Base-by-base conservation (phyloP, 257 asterid species). In the Forsythia suspensa region DNA sequence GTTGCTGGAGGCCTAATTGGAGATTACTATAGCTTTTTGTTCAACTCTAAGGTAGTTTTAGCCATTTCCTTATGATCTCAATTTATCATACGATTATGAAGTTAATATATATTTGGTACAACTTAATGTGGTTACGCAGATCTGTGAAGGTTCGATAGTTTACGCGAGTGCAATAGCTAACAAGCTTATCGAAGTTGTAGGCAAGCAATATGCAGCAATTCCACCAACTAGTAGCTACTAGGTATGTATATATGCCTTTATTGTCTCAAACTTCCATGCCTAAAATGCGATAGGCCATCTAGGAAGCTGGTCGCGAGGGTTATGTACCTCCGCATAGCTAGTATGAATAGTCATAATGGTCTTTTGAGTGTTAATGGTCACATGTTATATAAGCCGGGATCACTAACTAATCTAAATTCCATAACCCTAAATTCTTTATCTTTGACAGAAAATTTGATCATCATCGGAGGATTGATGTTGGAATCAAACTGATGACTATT, bases 1-100 rank as follows among this genome's bases (percentile, higher is more conserved):
- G 97, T 95, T 82, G 97, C 97, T 29, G 98, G 97, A 2, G 99
- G 99, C 10, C 91, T 95, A 6, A 91, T 92, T 63, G 99, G 98
- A 3, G 97, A 95, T 79, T 88, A 90, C 46, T 95, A 91, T 39
- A 93, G 96, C 85, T 93, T 90, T 61, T 82, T 90, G 67, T 87
- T 95, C 85, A 95, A 93, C 82, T 90, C 97, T 78, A 95, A 93
- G 98, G 98, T 94, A 13, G 4, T 75, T 34, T 29, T 55, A 43
- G 10, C 18, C 4, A 2, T 7, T 3, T 44, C 43, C 8, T 46
- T 74, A 29, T 29, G 4, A 13, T 48, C 57, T 15, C 57, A 48
- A 24, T 21, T 21, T 63, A 63, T 63, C 40, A 10, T 24, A 24
- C 2, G 70, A 63, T 29, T 2, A 63, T 9, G n/a, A 5, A 21